Conservation (phyloP, 371 early-diverging fungal species). For the Rhizopus delemar region DNA sequence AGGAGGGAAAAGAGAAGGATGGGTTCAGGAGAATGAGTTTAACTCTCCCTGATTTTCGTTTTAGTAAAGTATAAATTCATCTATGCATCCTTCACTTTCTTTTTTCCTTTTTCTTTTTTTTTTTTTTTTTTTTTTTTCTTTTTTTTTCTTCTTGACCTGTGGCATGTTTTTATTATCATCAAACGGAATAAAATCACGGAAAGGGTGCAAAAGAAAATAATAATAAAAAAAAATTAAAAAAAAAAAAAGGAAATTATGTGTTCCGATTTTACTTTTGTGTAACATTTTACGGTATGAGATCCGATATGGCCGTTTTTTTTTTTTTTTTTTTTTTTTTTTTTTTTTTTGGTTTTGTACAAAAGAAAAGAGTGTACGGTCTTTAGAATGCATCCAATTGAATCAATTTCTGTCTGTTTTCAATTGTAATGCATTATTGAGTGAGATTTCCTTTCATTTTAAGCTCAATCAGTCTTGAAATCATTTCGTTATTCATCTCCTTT, state of each 20-base stretch:
- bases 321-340: not conserved
- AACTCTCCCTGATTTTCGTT: not conserved
- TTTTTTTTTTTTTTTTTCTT: not conserved
- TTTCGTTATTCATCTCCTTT: too few relatives aligned
- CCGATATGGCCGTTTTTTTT: constrained; percentile 3
- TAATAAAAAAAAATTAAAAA: too few relatives aligned
- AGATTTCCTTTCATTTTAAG: too few relatives aligned
- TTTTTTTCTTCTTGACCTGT: not conserved
- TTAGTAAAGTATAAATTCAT: not conserved
- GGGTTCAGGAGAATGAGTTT: not conserved
- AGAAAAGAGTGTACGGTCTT: not conserved
- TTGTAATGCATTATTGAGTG: too few relatives aligned
- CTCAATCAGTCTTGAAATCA: too few relatives aligned
- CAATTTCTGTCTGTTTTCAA: too few relatives aligned
- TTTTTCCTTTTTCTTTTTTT: not conserved
- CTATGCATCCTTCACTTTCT: not conserved
- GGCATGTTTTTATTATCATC: not conserved
- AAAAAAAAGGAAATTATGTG: not conserved
- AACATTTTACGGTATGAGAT: not conserved
- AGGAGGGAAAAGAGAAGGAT: not conserved
- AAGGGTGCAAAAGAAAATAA: too few relatives aligned
- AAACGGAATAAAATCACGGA: too few relatives aligned
- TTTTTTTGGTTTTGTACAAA: constrained; percentile 3
- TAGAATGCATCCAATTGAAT: too few relatives aligned
- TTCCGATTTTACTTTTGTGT: constrained; percentile 4